These are phyloP conservation scores for Yamadazyma sp. DNA, from an alignment of 1,139 yeast species.

Conservation along the genomic window DNA sequence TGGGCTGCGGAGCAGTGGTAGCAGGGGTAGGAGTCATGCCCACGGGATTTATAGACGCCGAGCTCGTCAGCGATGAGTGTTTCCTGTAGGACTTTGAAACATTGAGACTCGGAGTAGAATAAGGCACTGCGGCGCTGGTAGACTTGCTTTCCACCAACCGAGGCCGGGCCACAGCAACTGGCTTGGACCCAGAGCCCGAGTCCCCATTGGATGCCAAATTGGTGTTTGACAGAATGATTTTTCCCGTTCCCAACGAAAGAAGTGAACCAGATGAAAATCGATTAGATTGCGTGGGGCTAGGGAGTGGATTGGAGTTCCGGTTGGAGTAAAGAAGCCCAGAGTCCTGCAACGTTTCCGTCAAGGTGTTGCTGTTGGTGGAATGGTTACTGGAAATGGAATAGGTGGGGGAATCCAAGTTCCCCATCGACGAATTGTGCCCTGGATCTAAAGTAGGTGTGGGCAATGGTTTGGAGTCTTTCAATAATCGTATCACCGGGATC, in stretches of 20 bases:
- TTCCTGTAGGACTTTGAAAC: slow-evolving; percentile 13
- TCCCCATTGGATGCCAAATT: background rate
- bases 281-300: slow-evolving; percentile 32
- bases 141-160: slow-evolving; percentile 33
- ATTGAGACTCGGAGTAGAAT: slow-evolving; percentile 9
- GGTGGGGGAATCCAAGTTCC: slow-evolving; percentile 35
- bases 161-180: slow-evolving; percentile 21
- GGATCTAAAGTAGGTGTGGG: slow-evolving; percentile 56
- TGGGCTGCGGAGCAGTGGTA: slow-evolving; percentile 3
- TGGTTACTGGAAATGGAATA: slow-evolving; percentile 24
- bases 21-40: background rate
- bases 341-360: slow-evolving; percentile 16
- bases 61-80: slow-evolving; percentile 11
- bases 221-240: slow-evolving; percentile 29
- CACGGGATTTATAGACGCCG: background rate
- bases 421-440: slow-evolving; percentile 24
- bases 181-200: slow-evolving; percentile 3
- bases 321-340: slow-evolving; percentile 11
- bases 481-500: slow-evolving; percentile 50
- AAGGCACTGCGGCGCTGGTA: slow-evolving; percentile 21
- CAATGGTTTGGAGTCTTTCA: slow-evolving; percentile 56
- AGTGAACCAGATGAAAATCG: slow-evolving; percentile 42
- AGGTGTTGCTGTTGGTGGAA: slow-evolving; percentile 13
- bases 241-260: slow-evolving; percentile 45
- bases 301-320: slow-evolving; percentile 14